Percentiles rank a stretch among this genome's conserved stretches.
phyloP scores from a whole-genome alignment of 208 protist genomes.

The Acanthamoeba castellanii region DNA sequence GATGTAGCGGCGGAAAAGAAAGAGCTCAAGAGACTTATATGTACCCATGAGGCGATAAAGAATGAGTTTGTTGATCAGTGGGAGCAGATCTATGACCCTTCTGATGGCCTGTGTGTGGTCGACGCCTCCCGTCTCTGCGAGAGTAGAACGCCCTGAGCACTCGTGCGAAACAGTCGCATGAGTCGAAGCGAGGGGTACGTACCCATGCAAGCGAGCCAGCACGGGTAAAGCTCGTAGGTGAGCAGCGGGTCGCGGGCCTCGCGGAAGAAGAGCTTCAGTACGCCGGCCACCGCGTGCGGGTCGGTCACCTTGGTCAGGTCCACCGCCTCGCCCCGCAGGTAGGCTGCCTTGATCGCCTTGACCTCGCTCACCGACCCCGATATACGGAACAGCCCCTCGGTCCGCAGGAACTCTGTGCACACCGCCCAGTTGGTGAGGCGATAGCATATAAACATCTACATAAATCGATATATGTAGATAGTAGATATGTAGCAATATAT shows the following conservation, averaged over 20 bases:
- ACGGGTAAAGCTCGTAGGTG: slow-evolving; percentile 64
- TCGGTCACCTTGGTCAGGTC: slow-evolving; percentile 67
- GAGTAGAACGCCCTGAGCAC: not conserved
- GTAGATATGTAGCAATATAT: not conserved
- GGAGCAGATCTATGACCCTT: not conserved
- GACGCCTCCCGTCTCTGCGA: not conserved
- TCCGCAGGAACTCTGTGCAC: not conserved
- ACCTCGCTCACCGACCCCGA: slow-evolving; percentile 63
- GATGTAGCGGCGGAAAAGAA: too few relatives aligned
- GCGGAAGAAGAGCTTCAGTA: slow-evolving; percentile 68
- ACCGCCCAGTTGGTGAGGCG: not conserved
- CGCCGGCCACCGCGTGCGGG: slow-evolving; percentile 60
- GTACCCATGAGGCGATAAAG: slow-evolving; percentile 35
- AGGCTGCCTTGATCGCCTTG: slow-evolving; percentile 34
- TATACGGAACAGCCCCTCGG: slow-evolving; percentile 45
- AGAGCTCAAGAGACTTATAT: too few relatives aligned
- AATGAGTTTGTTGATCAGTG: slow-evolving; percentile 12
- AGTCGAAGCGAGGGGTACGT: not conserved
- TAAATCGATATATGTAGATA: too few relatives aligned
- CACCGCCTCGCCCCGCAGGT: not conserved
- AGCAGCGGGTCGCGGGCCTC: slow-evolving; percentile 52
- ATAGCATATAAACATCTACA: not conserved
- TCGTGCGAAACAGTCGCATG: too few relatives aligned
- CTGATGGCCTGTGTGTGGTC: not conserved
- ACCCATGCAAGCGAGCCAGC: slow-evolving; percentile 51